Conservation (phyloP, 1,284 basidiomycete species). For the Psilocybe mexicana region DNA sequence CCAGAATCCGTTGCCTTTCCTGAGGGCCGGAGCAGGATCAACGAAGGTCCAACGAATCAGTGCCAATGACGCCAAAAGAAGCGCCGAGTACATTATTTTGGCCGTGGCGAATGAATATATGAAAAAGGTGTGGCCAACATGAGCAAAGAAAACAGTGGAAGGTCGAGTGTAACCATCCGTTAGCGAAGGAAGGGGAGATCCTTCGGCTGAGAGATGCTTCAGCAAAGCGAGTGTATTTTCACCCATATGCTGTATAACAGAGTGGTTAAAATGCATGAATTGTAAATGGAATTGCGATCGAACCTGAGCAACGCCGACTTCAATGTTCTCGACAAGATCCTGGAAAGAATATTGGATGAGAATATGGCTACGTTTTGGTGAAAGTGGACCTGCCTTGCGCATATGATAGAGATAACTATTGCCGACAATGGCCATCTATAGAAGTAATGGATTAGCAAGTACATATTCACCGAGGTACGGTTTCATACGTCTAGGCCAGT, state of each 20-base stretch:
- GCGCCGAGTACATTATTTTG: constrained; percentile 64
- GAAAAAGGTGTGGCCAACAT: constrained; percentile 65
- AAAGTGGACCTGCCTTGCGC: constrained; percentile 51
- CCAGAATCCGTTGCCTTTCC: constrained; percentile 38
- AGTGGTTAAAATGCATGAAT: not conserved
- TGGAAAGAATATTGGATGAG: constrained; percentile 23
- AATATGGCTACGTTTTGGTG: not conserved
- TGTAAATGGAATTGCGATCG: constrained; percentile 5
- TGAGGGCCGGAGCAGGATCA: constrained; percentile 36
- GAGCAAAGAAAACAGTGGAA: constrained; percentile 76
- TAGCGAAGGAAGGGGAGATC: constrained; percentile 65
- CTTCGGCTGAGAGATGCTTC: constrained; percentile 70
- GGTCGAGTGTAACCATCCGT: constrained; percentile 57
- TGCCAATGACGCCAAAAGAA: constrained; percentile 48
- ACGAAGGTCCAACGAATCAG: constrained; percentile 39
- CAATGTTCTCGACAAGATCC: constrained; percentile 82
- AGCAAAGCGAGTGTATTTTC: constrained; percentile 88
- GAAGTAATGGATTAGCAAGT: not conserved
- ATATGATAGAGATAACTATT: constrained; percentile 95
- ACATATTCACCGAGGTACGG: constrained; percentile 1
- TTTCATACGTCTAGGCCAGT: constrained; percentile 78
- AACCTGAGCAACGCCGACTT: constrained; percentile 76
- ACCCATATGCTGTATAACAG: constrained; percentile 76
- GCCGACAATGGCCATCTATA: constrained; percentile 89
- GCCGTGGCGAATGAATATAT: constrained; percentile 76